Evolutionary conservation across 2,329 filamentous ascomycete species (phyloP), one percentile per base, ranked within the genome.

Genomic region (Coleophoma crateriformis): DNA sequence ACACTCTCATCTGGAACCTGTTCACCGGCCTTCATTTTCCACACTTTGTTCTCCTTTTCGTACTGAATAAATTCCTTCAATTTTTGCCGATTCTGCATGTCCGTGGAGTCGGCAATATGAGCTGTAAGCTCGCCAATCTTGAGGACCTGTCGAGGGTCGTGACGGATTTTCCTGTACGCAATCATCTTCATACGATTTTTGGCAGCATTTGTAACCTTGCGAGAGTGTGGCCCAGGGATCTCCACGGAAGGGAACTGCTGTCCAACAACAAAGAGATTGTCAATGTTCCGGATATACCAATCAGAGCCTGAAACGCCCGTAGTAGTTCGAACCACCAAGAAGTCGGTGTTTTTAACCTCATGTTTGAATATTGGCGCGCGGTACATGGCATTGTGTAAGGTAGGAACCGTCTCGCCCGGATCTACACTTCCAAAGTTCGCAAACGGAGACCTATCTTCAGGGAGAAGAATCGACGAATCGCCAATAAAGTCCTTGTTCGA

Each of bases 151-250:
- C 85, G 80, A 15, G 81, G 75, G 60, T 85, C 90, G 60, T 88
- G 88, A 54, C 85, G 81, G 61, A 95, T 88, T 65, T 96, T 84
- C 46, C 94, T 87, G 67, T 90, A 96, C 0, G 90, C 88, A 37
- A 99, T 84, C 85, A 96, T 96, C 73, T 94, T 96, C 68, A 99
- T 84, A 34, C 94, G 84, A 68, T 94, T 95, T 74, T 99, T 99
- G 34, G 89, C 86, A n/a, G 92, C 90, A 50, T 95, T 96, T 0
- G 94, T 99, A 32, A 97, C 92, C 67, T 94, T 95, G 53, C 94
- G 81, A 35, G 90, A 95, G 65, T 97, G 91, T 3, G 91, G 92
- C 0, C 91, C 91, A 3, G 94, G 94, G 5, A 99, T 87, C 61
- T 97, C 91, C 32, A 92, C 83, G 0, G 88, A 90, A 1, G 94